Conservation (phyloP, 2,329 filamentous ascomycete species). For the Fusarium scirpi region DNA sequence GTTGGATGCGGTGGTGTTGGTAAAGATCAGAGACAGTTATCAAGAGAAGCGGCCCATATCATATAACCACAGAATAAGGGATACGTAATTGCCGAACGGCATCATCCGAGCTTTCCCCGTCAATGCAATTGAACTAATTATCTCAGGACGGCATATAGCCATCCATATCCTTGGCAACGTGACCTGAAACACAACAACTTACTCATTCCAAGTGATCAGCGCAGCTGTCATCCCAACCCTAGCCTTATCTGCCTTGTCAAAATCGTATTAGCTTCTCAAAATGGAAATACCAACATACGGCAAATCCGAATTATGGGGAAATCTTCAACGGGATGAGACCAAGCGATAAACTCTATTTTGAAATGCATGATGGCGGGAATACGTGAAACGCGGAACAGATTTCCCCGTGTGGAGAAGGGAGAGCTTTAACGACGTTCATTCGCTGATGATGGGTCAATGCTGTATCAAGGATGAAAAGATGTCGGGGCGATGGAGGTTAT, state of each 20-base stretch:
- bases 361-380: background rate
- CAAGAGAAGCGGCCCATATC: background rate
- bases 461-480: background rate
- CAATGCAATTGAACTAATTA: background rate
- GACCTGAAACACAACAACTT: constrained; percentile 21
- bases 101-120: constrained; percentile 1
- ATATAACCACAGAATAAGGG: background rate
- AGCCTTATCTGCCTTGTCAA: background rate
- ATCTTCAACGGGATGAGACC: constrained; percentile 12
- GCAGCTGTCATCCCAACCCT: background rate
- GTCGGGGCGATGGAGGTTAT: background rate
- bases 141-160: background rate
- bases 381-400: constrained; percentile 15
- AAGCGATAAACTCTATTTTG: constrained; percentile 19
- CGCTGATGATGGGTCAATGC: background rate
- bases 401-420: background rate
- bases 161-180: background rate
- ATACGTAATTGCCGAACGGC: background rate
- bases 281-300: background rate
- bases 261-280: background rate
- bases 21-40: background rate
- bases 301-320: background rate
- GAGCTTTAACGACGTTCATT: background rate
- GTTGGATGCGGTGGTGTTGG: background rate
- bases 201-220: background rate